These are phyloP conservation scores for Phycomyces nitens DNA, from an alignment of 192 early-diverging fungal genomes.

Conservation along the genomic window DNA sequence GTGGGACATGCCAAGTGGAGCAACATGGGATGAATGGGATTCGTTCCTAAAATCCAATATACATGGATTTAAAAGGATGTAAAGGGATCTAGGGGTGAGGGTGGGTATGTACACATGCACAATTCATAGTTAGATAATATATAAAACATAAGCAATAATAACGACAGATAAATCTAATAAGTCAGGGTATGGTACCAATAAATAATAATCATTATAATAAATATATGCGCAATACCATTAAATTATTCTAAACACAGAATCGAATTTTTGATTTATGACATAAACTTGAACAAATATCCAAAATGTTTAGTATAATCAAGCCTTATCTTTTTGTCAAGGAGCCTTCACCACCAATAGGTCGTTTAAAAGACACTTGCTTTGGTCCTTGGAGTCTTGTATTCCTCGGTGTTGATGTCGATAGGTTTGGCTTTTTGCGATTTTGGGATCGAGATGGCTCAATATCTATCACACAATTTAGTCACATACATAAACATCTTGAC, in stretches of 20 bases:
- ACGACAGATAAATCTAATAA: too few relatives aligned
- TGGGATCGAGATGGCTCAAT: neutral
- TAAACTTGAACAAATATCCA: neutral
- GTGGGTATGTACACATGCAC: too few relatives aligned
- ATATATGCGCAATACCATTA: too few relatives aligned
- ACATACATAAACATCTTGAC: too few relatives aligned
- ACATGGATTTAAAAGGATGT: neutral
- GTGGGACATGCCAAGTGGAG: conserved; percentile 10
- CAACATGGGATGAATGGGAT: conserved; percentile 15
- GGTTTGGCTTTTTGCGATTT: neutral
- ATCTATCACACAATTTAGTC: too few relatives aligned
- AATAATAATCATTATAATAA: too few relatives aligned
- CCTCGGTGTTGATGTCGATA: neutral
- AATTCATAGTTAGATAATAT: too few relatives aligned
- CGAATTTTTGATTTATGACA: neutral
- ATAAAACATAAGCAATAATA: neutral
- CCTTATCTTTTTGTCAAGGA: neutral
- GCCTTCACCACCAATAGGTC: neutral
- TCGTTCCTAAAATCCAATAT: conserved; percentile 1
- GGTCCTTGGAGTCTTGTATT: neutral
- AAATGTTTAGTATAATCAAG: too few relatives aligned
- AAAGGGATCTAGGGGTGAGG: too few relatives aligned
- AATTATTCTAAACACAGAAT: too few relatives aligned
- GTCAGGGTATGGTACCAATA: too few relatives aligned
- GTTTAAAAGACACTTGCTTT: neutral